A percentile compares a stretch with the other conserved stretches of the same genome.
Conservation (phyloP, 352 stramenopile genomes). For the Phytophthora multivora region DNA sequence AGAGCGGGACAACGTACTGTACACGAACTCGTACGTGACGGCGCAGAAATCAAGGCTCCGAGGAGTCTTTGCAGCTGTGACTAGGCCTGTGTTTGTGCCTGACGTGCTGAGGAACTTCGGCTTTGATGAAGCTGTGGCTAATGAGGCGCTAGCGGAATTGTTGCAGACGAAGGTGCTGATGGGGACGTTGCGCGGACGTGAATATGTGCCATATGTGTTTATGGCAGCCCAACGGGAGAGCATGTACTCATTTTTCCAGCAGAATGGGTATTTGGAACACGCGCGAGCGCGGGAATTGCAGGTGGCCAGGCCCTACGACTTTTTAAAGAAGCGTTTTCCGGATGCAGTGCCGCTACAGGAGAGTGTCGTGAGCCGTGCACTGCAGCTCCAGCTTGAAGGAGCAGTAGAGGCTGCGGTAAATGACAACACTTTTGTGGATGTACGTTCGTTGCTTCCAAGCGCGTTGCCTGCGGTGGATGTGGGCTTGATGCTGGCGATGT, state of each 20-base stretch:
- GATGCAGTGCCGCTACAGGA: conserved; percentile 71
- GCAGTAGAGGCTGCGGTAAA: conserved; percentile 72
- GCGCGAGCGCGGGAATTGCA: conserved; percentile 61
- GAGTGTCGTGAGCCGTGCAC: conserved; percentile 61
- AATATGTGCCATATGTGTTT: conserved; percentile 85
- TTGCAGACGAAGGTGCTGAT: conserved; percentile 58
- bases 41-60: conserved; percentile 69
- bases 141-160: conserved; percentile 63
- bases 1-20: conserved; percentile 70
- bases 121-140: conserved; percentile 72
- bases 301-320: conserved; percentile 70
- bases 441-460: conserved; percentile 63
- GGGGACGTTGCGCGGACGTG: conserved; percentile 65
- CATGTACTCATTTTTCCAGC: conserved; percentile 87
- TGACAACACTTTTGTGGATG: conserved; percentile 71
- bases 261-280: conserved; percentile 83
- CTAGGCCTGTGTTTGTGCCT: conserved; percentile 70
- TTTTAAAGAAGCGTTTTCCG: conserved; percentile 70
- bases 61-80: conserved; percentile 67
- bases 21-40: conserved; percentile 76
- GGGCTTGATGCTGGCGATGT: conserved; percentile 56
- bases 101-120: conserved; percentile 59
- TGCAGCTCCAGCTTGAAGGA: conserved; percentile 74
- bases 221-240: conserved; percentile 71
- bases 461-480: conserved; percentile 52